These are phyloP conservation scores for Biscogniauxia marginata DNA, from an alignment of 2,329 filamentous ascomycete species.

Conservation along the genomic window DNA sequence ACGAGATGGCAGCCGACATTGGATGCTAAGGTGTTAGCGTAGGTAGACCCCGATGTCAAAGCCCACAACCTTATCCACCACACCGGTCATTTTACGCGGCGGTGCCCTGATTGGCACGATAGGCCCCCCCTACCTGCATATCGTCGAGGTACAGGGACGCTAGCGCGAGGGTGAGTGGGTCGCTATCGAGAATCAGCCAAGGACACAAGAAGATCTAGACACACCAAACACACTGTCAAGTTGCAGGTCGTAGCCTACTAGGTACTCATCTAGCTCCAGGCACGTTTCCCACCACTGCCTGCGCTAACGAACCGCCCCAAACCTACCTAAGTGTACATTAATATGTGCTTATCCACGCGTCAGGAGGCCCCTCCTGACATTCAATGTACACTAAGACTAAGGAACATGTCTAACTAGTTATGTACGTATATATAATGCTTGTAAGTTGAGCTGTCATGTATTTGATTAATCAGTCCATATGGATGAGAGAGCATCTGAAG, in stretches of 20 bases:
- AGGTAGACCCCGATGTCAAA: slow-evolving; percentile 12
- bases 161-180: slow-evolving; percentile 10
- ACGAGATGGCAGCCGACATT: not conserved
- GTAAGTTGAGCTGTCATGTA: not conserved
- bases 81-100: slow-evolving; percentile 23
- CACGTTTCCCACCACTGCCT: slow-evolving; percentile 11
- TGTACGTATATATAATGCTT: no score
- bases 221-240: slow-evolving; percentile 7
- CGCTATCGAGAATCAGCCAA: slow-evolving; percentile 7
- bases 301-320: not conserved
- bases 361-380: not conserved
- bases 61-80: slow-evolving; percentile 10
- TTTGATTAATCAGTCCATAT: no score
- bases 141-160: slow-evolving; percentile 13
- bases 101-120: slow-evolving; percentile 24
- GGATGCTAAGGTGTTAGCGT: not conserved
- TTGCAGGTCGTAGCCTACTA: slow-evolving; percentile 1
- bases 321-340: not conserved
- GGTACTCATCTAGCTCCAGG: slow-evolving; percentile 4
- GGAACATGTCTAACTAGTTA: not conserved
- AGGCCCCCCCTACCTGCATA: slow-evolving; percentile 11
- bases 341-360: not conserved
- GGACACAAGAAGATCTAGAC: slow-evolving; percentile 18
- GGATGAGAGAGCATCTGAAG: no score
- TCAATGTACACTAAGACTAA: not conserved